phyloP scores from a whole-genome alignment of 2,329 filamentous ascomycete genomes.

The Neonectria punicea region DNA sequence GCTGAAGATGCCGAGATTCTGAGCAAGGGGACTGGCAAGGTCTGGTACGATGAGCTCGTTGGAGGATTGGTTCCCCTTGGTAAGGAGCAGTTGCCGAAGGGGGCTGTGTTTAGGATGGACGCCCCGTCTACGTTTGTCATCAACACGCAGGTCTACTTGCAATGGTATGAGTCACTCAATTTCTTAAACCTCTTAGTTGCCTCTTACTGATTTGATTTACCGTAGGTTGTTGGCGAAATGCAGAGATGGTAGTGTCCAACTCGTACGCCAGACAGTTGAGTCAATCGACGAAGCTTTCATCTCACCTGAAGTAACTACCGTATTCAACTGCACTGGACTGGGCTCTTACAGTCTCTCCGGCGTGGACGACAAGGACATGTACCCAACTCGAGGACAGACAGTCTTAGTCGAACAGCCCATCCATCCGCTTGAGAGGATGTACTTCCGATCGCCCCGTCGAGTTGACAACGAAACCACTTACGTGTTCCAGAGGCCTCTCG shows the following conservation, averaged over 20 bases:
- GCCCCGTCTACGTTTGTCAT: conserved; percentile 49
- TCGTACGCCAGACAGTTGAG: conserved; percentile 67
- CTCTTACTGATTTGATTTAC: neutral
- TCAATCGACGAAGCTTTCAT: conserved; percentile 73
- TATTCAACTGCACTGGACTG: conserved; percentile 84
- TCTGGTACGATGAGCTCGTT: conserved; percentile 55
- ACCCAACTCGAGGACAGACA: conserved; percentile 67
- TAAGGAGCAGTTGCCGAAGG: conserved; percentile 45
- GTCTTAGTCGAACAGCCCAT: conserved; percentile 52
- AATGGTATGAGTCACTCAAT: conserved; percentile 61
- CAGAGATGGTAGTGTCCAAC: conserved; percentile 70
- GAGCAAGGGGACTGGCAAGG: conserved; percentile 48
- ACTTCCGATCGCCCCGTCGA: conserved; percentile 50
- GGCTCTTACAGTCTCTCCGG: conserved; percentile 77
- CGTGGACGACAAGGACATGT: conserved; percentile 75
- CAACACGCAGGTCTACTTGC: conserved; percentile 83
- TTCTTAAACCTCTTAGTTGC: no score
- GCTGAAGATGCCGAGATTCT: conserved; percentile 58
- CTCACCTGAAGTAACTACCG: conserved; percentile 63
- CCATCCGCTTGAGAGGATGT: conserved; percentile 52
- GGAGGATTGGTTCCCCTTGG: conserved; percentile 47
- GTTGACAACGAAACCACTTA: conserved; percentile 3
- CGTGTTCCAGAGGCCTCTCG: conserved; percentile 1
- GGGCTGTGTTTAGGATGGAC: conserved; percentile 50
- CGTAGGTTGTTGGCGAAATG: conserved; percentile 75